These are phyloP conservation scores for Raffaelea albimanens DNA, from an alignment of 2,329 filamentous ascomycete genomes.

Conservation along the genomic window DNA sequence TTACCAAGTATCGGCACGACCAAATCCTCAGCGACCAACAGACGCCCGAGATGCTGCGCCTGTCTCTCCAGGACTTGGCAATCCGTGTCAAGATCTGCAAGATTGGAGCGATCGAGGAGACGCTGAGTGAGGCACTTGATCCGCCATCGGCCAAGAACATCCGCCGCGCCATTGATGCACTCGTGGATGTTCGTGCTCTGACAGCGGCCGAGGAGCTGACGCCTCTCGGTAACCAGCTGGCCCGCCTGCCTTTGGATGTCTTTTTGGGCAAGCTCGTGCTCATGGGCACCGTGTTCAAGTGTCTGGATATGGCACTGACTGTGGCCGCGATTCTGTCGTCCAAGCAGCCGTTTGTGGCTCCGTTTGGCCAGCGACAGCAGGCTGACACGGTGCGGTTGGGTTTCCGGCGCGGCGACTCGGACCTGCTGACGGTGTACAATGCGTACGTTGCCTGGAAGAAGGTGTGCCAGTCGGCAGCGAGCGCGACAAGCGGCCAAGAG, in stretches of 20 bases:
- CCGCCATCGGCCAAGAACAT: conserved; percentile 89
- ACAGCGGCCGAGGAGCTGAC: conserved; percentile 77
- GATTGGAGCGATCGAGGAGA: conserved; percentile 85
- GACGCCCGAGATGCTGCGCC: conserved; percentile 88
- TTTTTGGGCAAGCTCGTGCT: conserved; percentile 91
- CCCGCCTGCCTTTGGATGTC: conserved; percentile 82
- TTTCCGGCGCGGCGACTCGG: conserved; percentile 82
- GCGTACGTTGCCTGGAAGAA: conserved; percentile 85
- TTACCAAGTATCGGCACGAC: conserved; percentile 84
- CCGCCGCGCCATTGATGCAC: conserved; percentile 79
- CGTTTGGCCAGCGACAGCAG: conserved; percentile 74
- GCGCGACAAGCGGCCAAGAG: conserved; percentile 52
- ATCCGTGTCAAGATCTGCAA: conserved; percentile 98
- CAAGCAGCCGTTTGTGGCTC: conserved; percentile 85
- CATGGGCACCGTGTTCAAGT: conserved; percentile 77
- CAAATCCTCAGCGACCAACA: conserved; percentile 81
- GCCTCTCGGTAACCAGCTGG: conserved; percentile 74
- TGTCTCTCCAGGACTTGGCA: conserved; percentile 89
- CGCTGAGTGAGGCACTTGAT: conserved; percentile 78
- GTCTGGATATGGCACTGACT: conserved; percentile 83
- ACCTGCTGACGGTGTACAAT: conserved; percentile 87
- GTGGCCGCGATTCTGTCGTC: conserved; percentile 89
- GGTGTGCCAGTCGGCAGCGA: conserved; percentile 57
- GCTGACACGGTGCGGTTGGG: conserved; percentile 69
- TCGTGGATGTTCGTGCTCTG: conserved; percentile 86